Base-by-base conservation (phyloP, 352 stramenopile species). In the Phytophthora europaea region DNA sequence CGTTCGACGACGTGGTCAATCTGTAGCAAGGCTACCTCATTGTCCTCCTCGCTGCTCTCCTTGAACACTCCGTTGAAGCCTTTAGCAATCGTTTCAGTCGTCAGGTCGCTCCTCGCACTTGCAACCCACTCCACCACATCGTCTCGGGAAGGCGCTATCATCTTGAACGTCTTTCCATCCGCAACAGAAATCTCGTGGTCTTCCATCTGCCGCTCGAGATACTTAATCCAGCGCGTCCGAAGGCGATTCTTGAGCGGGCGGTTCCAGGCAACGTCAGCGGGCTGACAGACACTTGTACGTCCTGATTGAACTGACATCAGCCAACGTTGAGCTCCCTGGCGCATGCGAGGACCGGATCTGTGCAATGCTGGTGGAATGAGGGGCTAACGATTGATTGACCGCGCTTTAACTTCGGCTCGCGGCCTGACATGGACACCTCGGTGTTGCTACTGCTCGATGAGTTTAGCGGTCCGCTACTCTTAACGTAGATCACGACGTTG, bases 371-470 rank as follows among this genome's bases (percentile, higher is more conserved):
- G 3, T 48, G 40, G 59, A 66, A 58, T 18, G 59, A 56, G 59
- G 3, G 12, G 10, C 12, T 66, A 4, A 36, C 47, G 0, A 50
- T 57, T 31, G 45, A 66, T 6, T 66, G 47, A 3, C 5, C 61
- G 7, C 43, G n/a, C n/a, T 57, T 28, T 59, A 23, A 61, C 15
- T 66, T 58, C 33, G 26, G 10, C 5, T 16, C 20, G 4, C 3
- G 45, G 16, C 6, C 1, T 3, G 45, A 66, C 26, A 47, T 34
- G 18, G 13, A 28, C 6, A 56, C 59, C 16, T 50, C 34, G 16
- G 50, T 67, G 34, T 50, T 67, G 34, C n/a, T 67, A 38, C 50
- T 67, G 16, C 26, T 59, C 2, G 50, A 54, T 50, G 61, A 67
- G 18, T 67, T n/a, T n/a, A n/a, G n/a, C n/a, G n/a, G n/a, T n/a